Percentiles rank a stretch among this genome's conserved stretches.
Conservation (phyloP, 805 yeast genomes). For the Saccharomyces eubayanus region DNA sequence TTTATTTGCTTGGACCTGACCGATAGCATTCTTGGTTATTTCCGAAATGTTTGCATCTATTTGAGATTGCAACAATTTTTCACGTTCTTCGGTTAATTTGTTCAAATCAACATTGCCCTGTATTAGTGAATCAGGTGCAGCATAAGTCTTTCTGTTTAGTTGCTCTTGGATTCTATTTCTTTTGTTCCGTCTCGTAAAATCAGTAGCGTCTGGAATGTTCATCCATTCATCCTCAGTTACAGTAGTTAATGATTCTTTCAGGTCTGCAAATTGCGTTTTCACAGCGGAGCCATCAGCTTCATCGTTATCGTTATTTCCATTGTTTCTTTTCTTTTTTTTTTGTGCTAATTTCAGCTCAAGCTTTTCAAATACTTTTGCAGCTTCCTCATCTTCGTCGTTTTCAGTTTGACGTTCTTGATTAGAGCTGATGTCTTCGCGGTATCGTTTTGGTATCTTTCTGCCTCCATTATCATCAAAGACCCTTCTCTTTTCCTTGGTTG, state of each 20-base stretch:
- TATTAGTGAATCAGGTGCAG: slow-evolving; percentile 69
- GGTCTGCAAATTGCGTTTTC: slow-evolving; percentile 50
- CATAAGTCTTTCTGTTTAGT: slow-evolving; percentile 60
- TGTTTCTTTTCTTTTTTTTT: slow-evolving; percentile 18
- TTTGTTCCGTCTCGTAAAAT: slow-evolving; percentile 72
- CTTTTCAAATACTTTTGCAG: slow-evolving; percentile 56
- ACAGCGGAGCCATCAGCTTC: slow-evolving; percentile 28
- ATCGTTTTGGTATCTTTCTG: slow-evolving; percentile 21
- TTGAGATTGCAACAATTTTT: slow-evolving; percentile 46
- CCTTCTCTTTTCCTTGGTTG: slow-evolving; percentile 51
- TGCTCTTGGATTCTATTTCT: slow-evolving; percentile 56
- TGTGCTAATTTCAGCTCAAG: slow-evolving; percentile 50
- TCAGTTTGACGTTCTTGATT: slow-evolving; percentile 14
- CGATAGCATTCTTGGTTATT: slow-evolving; percentile 5
- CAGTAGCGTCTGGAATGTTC: slow-evolving; percentile 78
- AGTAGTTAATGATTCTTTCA: slow-evolving; percentile 51
- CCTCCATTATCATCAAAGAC: neutral
- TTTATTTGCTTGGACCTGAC: slow-evolving; percentile 1
- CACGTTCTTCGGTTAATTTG: slow-evolving; percentile 56
- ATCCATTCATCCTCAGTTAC: slow-evolving; percentile 73
- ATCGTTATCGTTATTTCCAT: slow-evolving; percentile 9
- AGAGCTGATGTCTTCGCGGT: slow-evolving; percentile 9
- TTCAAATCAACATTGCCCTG: slow-evolving; percentile 37
- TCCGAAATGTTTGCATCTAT: slow-evolving; percentile 36
- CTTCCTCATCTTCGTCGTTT: slow-evolving; percentile 63